Evolutionary conservation across 768 basidiomycete genomes (phyloP), one percentile per base, ranked within the genome.

Genomic region (Coprinopsis marcescibilis): DNA sequence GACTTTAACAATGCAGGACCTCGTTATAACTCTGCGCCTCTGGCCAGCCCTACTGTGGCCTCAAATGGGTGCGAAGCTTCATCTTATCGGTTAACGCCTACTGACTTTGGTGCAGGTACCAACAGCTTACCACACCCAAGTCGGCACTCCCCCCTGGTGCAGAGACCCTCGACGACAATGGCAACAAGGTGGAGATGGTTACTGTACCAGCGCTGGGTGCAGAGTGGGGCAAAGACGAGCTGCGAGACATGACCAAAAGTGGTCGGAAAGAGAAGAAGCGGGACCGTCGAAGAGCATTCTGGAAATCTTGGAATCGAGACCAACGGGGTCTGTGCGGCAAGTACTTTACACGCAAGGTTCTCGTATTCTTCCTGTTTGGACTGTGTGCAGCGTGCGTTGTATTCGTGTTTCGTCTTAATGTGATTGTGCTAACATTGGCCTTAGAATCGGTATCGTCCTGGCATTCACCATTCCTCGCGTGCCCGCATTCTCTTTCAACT

Each of bases 121-220:
- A 68, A 20, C 71, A 68, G 47, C 50, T 77, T 30, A 66, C 65
- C 11, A 66, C 70, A 20, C 42, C 61, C 8, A 57, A 67, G 35
- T 62, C 61, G 3, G 61, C 67, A 5, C 41, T 62, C 3, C 60
- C 67, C 17, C 63, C 59, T 47, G 72, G 67, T 52, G 45, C 51
- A 24, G 76, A 75, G 21, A 69, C 70, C 23, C 48, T 56, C n/a
- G 35, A 57, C 10, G 71, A 72, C 34, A 43, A 64, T 14, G 46
- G 56, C 3, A 70, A 70, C 8, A 80, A 77, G 2, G 87, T 92
- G 19, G 93, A 97, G 64, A 73, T 94, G 62, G 85, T 95, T 35
- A 95, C 93, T 1, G 90, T 96, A 0, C 93, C 93, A 2, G 88
- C 88, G 2, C 72, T 97, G 2, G 93, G 93, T 15, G 69, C 93